Conservation (phyloP, 306 rosid genomes). For the Urtica urens region DNA sequence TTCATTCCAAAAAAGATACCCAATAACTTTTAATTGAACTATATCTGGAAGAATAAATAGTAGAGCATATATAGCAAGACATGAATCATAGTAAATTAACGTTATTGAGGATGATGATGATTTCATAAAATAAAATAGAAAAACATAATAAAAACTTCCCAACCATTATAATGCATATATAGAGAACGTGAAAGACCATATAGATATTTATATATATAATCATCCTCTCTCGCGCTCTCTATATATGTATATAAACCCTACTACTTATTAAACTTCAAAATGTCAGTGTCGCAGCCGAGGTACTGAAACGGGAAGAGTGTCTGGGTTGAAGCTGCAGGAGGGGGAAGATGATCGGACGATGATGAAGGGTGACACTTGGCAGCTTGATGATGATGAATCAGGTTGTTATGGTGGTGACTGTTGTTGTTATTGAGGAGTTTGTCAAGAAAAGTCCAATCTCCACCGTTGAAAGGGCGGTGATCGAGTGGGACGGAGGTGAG, state of each 20-base stretch:
- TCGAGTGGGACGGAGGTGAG: not conserved
- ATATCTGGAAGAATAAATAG: not conserved
- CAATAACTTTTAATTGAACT: not conserved
- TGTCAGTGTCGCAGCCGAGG: conserved; percentile 45
- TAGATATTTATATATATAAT: no score
- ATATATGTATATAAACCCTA: not conserved
- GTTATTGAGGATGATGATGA: no score
- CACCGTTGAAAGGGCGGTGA: conserved; percentile 9
- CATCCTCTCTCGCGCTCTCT: no score
- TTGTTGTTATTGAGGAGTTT: conserved; percentile 41
- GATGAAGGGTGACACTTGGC: conserved; percentile 14
- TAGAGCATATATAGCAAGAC: not conserved
- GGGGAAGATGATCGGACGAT: not conserved
- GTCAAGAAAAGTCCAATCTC: conserved; percentile 92
- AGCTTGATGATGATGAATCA: conserved; percentile 20
- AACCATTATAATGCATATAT: not conserved
- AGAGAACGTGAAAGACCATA: no score
- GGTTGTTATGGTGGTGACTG: conserved; percentile 15
- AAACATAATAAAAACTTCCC: not conserved
- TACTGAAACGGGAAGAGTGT: conserved; percentile 70
- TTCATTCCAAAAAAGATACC: conserved; percentile 5
- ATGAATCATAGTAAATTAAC: not conserved
- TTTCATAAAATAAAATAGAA: not conserved
- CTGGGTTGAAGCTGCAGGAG: conserved; percentile 32
- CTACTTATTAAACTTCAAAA: conserved; percentile 58